Evolutionary conservation across 331 rosid species (phyloP).

Genomic region (Quercus phellos): DNA sequence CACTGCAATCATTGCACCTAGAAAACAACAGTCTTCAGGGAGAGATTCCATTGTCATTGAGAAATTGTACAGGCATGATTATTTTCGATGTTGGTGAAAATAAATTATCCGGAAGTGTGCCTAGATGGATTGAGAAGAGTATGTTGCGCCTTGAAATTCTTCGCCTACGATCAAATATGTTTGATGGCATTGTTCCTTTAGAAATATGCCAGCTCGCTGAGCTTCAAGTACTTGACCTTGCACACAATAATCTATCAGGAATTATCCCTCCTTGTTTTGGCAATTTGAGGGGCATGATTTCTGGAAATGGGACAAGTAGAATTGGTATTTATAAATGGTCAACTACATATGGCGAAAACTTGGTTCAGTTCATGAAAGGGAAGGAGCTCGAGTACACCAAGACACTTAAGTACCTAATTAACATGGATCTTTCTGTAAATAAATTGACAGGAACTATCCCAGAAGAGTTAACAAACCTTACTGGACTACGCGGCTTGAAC

Average conservation of each 20-base stretch:
- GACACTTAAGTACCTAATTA: background rate
- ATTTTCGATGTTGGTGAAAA: slow-evolving; percentile 19
- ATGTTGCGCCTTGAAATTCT: slow-evolving; percentile 13
- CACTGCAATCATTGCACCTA: background rate
- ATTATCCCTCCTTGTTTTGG: slow-evolving; percentile 14
- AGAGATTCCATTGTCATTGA: background rate
- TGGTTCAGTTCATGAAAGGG: slow-evolving; percentile 26
- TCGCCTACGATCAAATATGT: slow-evolving; percentile 8
- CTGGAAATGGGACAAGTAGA: background rate
- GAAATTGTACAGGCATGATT: background rate
- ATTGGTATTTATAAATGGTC: slow-evolving; percentile 14
- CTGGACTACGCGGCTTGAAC: background rate
- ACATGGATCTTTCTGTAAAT: background rate
- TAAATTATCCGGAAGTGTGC: slow-evolving; percentile 7
- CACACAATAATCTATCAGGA: slow-evolving; percentile 7
- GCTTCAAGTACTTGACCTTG: slow-evolving; percentile 13
- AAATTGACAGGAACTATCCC: background rate
- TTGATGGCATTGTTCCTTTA: slow-evolving; percentile 8
- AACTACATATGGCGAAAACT: slow-evolving; percentile 16
- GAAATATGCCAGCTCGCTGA: background rate
- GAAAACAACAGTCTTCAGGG: slow-evolving; percentile 20
- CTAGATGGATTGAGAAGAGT: slow-evolving; percentile 6
- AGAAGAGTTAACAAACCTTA: background rate
- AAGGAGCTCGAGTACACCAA: slow-evolving; percentile 18
- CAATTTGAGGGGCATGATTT: background rate